phyloP scores from a whole-genome alignment of 164 flowering plant genomes.

The Aristolochia fimbriata region DNA sequence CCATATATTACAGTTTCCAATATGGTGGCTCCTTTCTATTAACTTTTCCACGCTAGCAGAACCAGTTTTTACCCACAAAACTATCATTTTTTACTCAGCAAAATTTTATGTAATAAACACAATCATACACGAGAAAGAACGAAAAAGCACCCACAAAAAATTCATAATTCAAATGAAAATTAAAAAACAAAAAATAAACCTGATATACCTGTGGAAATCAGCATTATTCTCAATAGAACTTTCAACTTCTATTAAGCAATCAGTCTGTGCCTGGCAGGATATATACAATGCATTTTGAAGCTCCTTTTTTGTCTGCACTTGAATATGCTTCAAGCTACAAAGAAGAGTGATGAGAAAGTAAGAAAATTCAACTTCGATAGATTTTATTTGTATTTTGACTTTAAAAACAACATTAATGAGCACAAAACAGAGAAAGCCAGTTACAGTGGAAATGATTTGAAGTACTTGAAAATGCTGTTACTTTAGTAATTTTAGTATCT shows the following conservation, averaged over 20 bases:
- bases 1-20: too few relatives aligned
- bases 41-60: too few relatives aligned
- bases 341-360: neutral
- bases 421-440: too few relatives aligned
- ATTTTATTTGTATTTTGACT: neutral
- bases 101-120: too few relatives aligned
- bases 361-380: neutral
- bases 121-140: neutral
- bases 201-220: constrained; percentile 60
- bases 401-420: too few relatives aligned
- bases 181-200: too few relatives aligned
- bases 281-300: constrained; percentile 46
- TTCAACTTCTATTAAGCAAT: constrained; percentile 72
- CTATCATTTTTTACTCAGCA: too few relatives aligned
- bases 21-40: too few relatives aligned
- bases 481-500: too few relatives aligned
- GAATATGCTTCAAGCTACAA: constrained; percentile 67
- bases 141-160: neutral
- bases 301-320: constrained; percentile 57
- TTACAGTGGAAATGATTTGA: too few relatives aligned
- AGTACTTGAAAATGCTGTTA: too few relatives aligned
- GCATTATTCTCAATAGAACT: constrained; percentile 73
- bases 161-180: neutral
- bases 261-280: constrained; percentile 37
- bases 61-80: too few relatives aligned